Conservation (phyloP, 768 basidiomycete genomes). For the Coprinopsis sp. region DNA sequence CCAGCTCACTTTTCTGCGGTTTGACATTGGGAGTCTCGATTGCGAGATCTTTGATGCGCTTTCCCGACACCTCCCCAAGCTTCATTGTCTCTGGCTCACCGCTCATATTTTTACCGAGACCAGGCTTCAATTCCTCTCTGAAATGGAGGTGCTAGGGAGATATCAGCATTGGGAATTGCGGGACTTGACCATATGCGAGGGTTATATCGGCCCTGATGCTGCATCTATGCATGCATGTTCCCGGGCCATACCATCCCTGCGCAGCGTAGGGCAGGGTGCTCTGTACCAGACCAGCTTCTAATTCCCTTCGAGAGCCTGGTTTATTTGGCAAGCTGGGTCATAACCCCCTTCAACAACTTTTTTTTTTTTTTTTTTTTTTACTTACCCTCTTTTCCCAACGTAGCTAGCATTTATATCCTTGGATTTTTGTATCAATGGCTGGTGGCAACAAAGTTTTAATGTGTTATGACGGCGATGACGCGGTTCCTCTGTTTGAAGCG, state of each 20-base stretch:
- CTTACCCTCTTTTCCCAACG: too few relatives aligned
- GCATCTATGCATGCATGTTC: conserved; percentile 28
- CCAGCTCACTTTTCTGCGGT: conserved; percentile 24
- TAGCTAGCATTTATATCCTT: too few relatives aligned
- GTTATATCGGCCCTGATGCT: conserved; percentile 26
- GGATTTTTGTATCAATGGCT: too few relatives aligned
- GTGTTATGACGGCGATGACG: too few relatives aligned
- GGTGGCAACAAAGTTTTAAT: too few relatives aligned
- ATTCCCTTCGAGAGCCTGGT: too few relatives aligned
- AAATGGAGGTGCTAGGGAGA: conserved; percentile 22
- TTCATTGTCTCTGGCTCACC: background rate
- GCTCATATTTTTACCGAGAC: conserved; percentile 15
- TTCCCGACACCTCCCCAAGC: conserved; percentile 22
- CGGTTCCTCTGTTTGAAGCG: too few relatives aligned
- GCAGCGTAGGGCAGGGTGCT: conserved; percentile 29
- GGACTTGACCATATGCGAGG: conserved; percentile 34
- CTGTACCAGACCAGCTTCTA: too few relatives aligned
- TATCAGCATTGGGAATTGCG: conserved; percentile 32
- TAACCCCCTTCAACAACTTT: too few relatives aligned
- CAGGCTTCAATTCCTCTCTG: conserved; percentile 22
- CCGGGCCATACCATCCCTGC: conserved; percentile 29
- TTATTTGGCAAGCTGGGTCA: too few relatives aligned
- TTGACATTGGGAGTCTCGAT: conserved; percentile 32
- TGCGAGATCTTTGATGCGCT: conserved; percentile 30
- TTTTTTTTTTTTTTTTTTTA: too few relatives aligned